Conservation (phyloP, 306 rosid species). For the Cucurbita pepo region DNA sequence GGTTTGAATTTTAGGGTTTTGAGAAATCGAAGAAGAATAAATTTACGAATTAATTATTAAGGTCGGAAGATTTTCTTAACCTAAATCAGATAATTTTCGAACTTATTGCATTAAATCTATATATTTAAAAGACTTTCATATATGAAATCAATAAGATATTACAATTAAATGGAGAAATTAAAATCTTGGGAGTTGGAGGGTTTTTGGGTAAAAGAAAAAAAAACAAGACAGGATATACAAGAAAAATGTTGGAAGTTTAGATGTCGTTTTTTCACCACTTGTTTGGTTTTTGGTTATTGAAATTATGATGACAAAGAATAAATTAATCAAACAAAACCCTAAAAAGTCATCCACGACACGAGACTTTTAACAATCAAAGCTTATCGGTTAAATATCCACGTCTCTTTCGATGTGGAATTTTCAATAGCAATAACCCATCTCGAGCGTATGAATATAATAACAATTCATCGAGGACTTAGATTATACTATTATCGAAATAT, state of each 20-base stretch:
- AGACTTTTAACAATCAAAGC: no score
- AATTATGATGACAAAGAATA: not conserved
- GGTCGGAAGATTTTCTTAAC: not conserved
- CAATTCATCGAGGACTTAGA: no score
- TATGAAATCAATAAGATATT: not conserved
- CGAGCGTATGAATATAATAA: not conserved
- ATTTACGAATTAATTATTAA: not conserved
- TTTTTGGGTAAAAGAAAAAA: not conserved
- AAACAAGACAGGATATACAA: not conserved
- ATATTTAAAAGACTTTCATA: not conserved
- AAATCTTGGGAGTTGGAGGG: not conserved
- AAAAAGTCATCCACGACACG: no score
- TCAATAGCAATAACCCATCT: not conserved
- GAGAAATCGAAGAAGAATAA: not conserved
- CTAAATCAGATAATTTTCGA: not conserved
- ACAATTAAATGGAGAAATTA: not conserved
- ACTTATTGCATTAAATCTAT: not conserved
- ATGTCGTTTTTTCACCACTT: not conserved
- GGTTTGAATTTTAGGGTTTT: not conserved
- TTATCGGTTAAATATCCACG: no score
- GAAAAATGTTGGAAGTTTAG: not conserved
- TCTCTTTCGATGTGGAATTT: not conserved
- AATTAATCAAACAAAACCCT: not conserved
- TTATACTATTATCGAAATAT: no score
- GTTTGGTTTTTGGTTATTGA: not conserved